A percentile compares a stretch with the other conserved stretches of the same genome.
phyloP scores from a whole-genome alignment of 2,329 filamentous ascomycete genomes.

The Cadophora gregata region DNA sequence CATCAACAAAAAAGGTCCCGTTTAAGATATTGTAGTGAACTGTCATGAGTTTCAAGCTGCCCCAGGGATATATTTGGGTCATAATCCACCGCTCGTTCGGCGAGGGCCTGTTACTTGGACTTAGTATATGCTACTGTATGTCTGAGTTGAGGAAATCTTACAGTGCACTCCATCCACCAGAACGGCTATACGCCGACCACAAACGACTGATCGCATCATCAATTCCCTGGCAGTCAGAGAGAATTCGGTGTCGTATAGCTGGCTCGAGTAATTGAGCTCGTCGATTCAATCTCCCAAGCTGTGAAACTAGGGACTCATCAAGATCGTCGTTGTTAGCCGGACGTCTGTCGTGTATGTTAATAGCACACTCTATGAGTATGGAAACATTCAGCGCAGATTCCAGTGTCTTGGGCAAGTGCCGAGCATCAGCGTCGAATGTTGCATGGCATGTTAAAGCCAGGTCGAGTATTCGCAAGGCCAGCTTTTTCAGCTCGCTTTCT shows the following conservation, averaged over 20 bases:
- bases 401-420: slow-evolving; percentile 43
- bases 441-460: slow-evolving; percentile 50
- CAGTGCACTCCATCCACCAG: slow-evolving; percentile 37
- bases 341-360: slow-evolving; percentile 47
- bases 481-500: slow-evolving; percentile 40
- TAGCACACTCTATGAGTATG: slow-evolving; percentile 48
- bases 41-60: slow-evolving; percentile 22
- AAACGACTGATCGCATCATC: slow-evolving; percentile 38
- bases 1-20: slow-evolving; percentile 59
- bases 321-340: slow-evolving; percentile 48
- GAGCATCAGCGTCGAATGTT: slow-evolving; percentile 53
- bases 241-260: slow-evolving; percentile 30
- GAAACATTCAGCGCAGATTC: slow-evolving; percentile 38
- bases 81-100: slow-evolving; percentile 46
- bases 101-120: not conserved
- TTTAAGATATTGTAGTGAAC: slow-evolving; percentile 58
- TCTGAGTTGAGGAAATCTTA: not conserved
- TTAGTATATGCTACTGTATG: not conserved
- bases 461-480: slow-evolving; percentile 47
- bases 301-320: slow-evolving; percentile 40
- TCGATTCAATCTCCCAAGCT: slow-evolving; percentile 17
- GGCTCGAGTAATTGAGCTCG: slow-evolving; percentile 33
- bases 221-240: slow-evolving; percentile 32
- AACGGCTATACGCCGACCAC: slow-evolving; percentile 42
- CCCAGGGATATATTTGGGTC: slow-evolving; percentile 30